phyloP scores from a whole-genome alignment of 306 rosid species.

The Cercis canadensis region DNA sequence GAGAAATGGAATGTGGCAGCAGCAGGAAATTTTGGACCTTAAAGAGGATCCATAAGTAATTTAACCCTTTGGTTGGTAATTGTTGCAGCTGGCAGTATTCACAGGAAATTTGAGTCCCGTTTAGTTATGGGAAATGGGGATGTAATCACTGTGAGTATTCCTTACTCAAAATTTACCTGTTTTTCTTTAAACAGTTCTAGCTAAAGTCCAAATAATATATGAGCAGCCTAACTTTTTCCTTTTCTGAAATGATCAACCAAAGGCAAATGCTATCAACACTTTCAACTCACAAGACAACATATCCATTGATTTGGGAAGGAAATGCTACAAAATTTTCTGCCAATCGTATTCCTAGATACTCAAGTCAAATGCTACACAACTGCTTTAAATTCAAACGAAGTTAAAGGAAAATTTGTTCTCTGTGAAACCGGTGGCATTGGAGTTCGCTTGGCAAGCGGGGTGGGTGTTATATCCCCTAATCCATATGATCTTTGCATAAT shows the following conservation, averaged over 20 bases:
- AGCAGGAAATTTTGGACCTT: conserved; percentile 40
- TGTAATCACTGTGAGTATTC: too few species aligned
- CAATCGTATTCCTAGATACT: background rate
- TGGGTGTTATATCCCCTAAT: conserved; percentile 18
- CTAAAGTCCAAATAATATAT: too few species aligned
- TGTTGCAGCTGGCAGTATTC: too few species aligned
- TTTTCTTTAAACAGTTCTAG: too few species aligned
- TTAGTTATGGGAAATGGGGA: too few species aligned
- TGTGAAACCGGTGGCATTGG: conserved; percentile 19
- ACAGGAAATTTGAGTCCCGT: too few species aligned
- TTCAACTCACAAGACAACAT: conserved; percentile 5
- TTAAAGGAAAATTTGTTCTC: too few species aligned
- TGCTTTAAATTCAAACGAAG: conserved; percentile 16
- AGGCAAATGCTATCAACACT: too few species aligned
- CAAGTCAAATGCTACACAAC: background rate
- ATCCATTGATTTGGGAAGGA: conserved; percentile 39
- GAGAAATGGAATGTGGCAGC: conserved; percentile 35
- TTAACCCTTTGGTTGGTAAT: conserved; percentile 28
- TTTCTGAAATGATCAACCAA: too few species aligned
- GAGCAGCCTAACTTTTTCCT: too few species aligned
- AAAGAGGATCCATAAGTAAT: background rate
- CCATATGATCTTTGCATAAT: too few species aligned
- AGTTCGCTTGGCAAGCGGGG: conserved; percentile 9
- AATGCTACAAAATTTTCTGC: conserved; percentile 38
- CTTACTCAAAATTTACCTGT: too few species aligned